Base-by-base conservation (phyloP, 306 rosid genomes). In the Dryas drummondii region DNA sequence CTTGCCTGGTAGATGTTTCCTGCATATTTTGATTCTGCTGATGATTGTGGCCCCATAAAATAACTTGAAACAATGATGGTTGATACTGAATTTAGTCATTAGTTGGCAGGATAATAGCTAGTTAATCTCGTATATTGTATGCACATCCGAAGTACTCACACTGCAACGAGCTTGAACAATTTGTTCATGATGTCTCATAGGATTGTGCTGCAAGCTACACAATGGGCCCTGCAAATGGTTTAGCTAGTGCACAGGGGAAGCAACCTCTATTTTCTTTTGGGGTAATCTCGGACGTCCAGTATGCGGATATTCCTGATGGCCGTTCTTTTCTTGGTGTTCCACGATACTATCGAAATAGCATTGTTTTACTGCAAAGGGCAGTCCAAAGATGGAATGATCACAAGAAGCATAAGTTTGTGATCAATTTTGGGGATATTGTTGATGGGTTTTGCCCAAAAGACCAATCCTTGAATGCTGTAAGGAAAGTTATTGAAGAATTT, bases 221-320 rank as follows among this genome's bases (percentile, higher is more conserved):
- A 6, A 91, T 94, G 98, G 89, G 88, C 67, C 51, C 89, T 75
- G 45, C 83, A 61, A 82, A 67, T 49, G 87, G 83, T 22, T 40
- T 71, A 16, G 32, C 58, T 26, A 70, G 47, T 71, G 41, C 76
- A 57, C 71, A 65, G n/a, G 86, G 80, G 71, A 90, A 81, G 70
- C 77, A 73, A 2, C 92, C 99, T 62, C 81, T 88, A 53, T 92
- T 90, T 78, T 90, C 97, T 40, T 94, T 94, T 66, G 97, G 97
- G 49, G 85, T 94, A 68, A 94, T 92, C 68, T 81, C 99, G 0
- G 99, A 94, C 66, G 97, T 94, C 70, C 99, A 94, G 66, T 84
- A 88, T 76, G 90, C 96, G 73, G 96, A 94, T 79, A 90, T 92
- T 78, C 97, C 93, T 13, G 97, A 94, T 61, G 99, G 97, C 27